These are phyloP conservation scores for Rhododendron williamsianum DNA, from an alignment of 148 eudicot genomes.

Conservation along the genomic window DNA sequence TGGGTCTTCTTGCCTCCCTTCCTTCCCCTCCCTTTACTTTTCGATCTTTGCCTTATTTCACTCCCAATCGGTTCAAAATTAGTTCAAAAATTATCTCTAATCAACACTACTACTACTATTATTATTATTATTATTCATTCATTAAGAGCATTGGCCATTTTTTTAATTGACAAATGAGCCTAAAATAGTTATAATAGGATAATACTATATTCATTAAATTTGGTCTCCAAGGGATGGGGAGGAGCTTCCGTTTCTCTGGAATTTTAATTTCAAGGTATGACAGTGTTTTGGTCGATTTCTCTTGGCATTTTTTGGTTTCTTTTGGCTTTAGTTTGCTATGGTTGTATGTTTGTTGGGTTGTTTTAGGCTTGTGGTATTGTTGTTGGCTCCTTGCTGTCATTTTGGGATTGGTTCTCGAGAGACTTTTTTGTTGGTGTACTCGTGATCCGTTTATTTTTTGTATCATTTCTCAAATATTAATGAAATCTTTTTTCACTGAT, in stretches of 20 bases:
- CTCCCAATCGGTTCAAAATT: neutral
- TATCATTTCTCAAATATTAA: too few relatives aligned
- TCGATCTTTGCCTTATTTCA: neutral
- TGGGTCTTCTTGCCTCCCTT: neutral
- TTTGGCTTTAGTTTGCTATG: neutral
- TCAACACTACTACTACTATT: neutral
- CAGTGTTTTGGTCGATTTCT: neutral
- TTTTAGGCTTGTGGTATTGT: neutral
- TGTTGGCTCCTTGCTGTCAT: too few relatives aligned
- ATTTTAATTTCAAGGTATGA: too few relatives aligned
- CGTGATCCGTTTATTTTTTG: too few relatives aligned
- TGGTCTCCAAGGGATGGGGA: neutral
- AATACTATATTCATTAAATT: neutral
- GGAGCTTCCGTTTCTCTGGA: too few relatives aligned
- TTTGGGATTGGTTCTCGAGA: neutral
- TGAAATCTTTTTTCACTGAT: too few relatives aligned
- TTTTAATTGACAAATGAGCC: neutral
- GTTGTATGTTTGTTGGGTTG: neutral
- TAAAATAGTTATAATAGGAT: neutral
- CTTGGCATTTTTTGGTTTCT: neutral
- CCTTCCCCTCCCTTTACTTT: neutral
- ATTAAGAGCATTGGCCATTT: neutral
- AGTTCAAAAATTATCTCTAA: neutral
- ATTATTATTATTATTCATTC: neutral
- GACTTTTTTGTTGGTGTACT: fast-evolving